Evolutionary conservation across 768 basidiomycete genomes (phyloP), one percentile per base, ranked within the genome.

Genomic region (Lentinula aciculospora): DNA sequence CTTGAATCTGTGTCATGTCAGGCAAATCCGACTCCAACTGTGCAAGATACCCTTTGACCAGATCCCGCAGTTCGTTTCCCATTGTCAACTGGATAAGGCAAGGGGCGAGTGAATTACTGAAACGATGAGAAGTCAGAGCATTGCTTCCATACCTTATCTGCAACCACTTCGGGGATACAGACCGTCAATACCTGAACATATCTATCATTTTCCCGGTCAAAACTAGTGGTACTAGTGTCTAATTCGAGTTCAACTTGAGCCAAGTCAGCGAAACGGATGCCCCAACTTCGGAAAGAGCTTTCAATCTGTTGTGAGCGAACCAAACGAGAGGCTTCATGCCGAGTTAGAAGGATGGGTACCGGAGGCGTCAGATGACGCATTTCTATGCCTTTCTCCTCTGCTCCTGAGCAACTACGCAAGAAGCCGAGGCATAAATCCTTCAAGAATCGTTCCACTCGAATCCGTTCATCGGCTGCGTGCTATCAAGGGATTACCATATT

Each of bases 401-500:
- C 66, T 21, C 47, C 60, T 9, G 68, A 65, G 15, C 61, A 66
- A 56, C 66, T 65, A 56, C 76, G 67, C 60, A 86, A 77, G 68
- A 82, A 93, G 13, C 85, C 86, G 47, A 76, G 68, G 71, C 92
- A 94, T n/a, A 94, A 67, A 47, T 84, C 82, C 61, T 77, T 79
- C 63, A 96, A 77, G 68, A 92, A 89, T 27, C 74, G 72, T 72
- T 99, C 97, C 58, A 98, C 92, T 21, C 95, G 85, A 45, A 98
- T 75, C 21, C 97, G 85, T 71, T 99, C 97, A 67, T 97, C 93
- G n/a, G 95, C 96, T 12, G 97, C 97, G 68, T 99, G 97, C 69
- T 99, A 46, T 57, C 23, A 47, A 45, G 19, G 37, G 19, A 17
- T 31, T 44, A 17, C 54, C 54, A 56, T 56, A 44, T 56, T 46